Evolutionary conservation across 768 basidiomycete species (phyloP).

Genomic region (Termitomyces heimii): DNA sequence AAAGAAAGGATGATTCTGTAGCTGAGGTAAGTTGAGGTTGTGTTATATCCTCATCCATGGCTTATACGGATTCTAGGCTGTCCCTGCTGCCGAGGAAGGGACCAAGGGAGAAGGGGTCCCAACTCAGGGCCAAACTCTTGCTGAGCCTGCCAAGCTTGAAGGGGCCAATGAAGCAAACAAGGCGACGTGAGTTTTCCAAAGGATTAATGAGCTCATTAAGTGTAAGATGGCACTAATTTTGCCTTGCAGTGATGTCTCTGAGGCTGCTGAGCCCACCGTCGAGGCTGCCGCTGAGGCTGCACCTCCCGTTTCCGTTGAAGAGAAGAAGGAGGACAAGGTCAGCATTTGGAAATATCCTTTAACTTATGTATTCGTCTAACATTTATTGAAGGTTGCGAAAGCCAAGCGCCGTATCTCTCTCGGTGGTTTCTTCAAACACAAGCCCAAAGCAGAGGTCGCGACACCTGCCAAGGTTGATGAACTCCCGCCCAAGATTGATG

Average conservation of each 20-base stretch:
- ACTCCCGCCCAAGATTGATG: slow-evolving; percentile 84
- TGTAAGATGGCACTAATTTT: not conserved
- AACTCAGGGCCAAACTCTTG: slow-evolving; percentile 22
- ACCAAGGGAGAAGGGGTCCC: slow-evolving; percentile 21
- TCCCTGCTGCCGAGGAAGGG: slow-evolving; percentile 34
- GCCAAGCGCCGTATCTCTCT: slow-evolving; percentile 84
- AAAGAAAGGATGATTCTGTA: slow-evolving; percentile 64
- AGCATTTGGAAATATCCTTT: not conserved
- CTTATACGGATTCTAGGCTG: slow-evolving; percentile 19
- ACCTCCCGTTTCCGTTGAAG: slow-evolving; percentile 30
- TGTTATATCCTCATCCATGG: not conserved
- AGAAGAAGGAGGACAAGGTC: slow-evolving; percentile 37
- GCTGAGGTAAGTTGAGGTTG: slow-evolving; percentile 36
- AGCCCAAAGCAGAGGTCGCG: slow-evolving; percentile 56
- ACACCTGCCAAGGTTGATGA: slow-evolving; percentile 82
- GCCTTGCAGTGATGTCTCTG: slow-evolving; percentile 34
- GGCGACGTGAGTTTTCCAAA: slow-evolving; percentile 52
- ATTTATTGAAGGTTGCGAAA: slow-evolving; percentile 42
- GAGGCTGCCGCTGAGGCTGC: slow-evolving; percentile 30
- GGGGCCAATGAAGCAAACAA: slow-evolving; percentile 57
- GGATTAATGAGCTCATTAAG: not conserved
- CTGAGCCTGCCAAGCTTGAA: slow-evolving; percentile 37
- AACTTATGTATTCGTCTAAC: not conserved
- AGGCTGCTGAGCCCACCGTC: slow-evolving; percentile 30
- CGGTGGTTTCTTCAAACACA: slow-evolving; percentile 76